Base-by-base conservation (phyloP, 1,284 basidiomycete species). In the Amylostereum chailletii region DNA sequence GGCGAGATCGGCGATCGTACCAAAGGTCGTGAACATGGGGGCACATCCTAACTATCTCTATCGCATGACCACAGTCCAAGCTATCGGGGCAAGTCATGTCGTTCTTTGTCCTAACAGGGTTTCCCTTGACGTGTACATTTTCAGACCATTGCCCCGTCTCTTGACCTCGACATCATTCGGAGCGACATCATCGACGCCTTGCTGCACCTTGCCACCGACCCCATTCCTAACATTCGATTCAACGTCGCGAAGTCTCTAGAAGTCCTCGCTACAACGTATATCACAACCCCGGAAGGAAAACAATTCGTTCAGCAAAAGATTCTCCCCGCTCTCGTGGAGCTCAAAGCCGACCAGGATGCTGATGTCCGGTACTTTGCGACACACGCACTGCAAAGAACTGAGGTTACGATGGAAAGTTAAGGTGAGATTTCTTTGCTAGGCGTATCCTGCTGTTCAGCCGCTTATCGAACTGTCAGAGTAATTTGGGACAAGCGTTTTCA, bases 221-320 rank as follows among this genome's bases (percentile, higher is more conserved):
- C 92, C 6, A 99, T 99, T 62, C 96, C 96, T 51, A 99, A 99
- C 71, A 99, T 99, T 66, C 89, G 96, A 41, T 99, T 99, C 79
- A 99, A 99, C 66, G 94, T 98, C 34, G 90, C 94, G 42, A 98
- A 98, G 68, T 87, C 90, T 19, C 73, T 96, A 58, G 93, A 97
- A 71, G 83, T 90, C 30, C 75, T 97, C 48, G 89, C 90, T 0
- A 71, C 71, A 19, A 82, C 88, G 1, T 85, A 92, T 53, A 79
- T 75, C 8, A 67, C 65, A 47, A 73, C 74, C 33, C 68, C 82
- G 2, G 90, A 91, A 51, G 94, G 94, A 6, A 78, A 76, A 53
- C 79, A 85, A 57, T 76, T 95, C 50, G 76, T 88, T 42, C 75
- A 77, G 58, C 73, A 83, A 58, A 83, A 83, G 65, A 81, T 98